Percentiles rank a stretch among this genome's conserved stretches.
Conservation (phyloP, 2,329 filamentous ascomycete genomes). For the Claviceps monticola region DNA sequence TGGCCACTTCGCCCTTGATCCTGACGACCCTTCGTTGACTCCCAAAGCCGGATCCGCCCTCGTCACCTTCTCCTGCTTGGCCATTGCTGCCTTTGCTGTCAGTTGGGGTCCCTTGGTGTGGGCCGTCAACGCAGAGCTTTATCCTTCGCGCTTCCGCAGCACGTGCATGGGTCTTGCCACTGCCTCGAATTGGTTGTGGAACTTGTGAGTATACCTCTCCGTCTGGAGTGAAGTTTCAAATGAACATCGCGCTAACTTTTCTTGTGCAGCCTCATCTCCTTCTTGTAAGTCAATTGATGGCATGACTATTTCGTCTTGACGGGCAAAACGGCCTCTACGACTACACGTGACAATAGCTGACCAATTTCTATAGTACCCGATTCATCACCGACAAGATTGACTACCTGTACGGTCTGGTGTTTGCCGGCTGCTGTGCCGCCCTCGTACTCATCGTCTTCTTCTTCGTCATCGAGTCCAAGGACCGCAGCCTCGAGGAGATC, state of each 20-base stretch:
- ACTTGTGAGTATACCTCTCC: slow-evolving; percentile 32
- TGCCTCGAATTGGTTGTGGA: slow-evolving; percentile 49
- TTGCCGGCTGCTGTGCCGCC: slow-evolving; percentile 51
- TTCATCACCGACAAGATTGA: slow-evolving; percentile 59
- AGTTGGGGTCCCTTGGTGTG: slow-evolving; percentile 60
- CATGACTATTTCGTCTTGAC: too few relatives aligned
- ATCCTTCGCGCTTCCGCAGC: slow-evolving; percentile 42
- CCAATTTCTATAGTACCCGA: slow-evolving; percentile 34
- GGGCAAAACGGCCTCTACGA: too few relatives aligned
- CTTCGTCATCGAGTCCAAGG: slow-evolving; percentile 61
- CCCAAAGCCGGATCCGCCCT: slow-evolving; percentile 42
- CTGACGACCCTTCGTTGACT: slow-evolving; percentile 26
- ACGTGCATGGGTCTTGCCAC: slow-evolving; percentile 42
- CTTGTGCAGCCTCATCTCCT: slow-evolving; percentile 25
- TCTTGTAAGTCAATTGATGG: slow-evolving; percentile 23
- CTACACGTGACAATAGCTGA: slow-evolving; percentile 10
- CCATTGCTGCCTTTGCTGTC: slow-evolving; percentile 52
- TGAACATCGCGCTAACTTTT: background rate
- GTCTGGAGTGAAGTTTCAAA: background rate
- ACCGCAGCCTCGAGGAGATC: slow-evolving; percentile 59
- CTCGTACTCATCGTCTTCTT: slow-evolving; percentile 57
- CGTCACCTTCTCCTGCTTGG: slow-evolving; percentile 55
- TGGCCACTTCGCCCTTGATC: slow-evolving; percentile 30
- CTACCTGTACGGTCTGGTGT: slow-evolving; percentile 58
- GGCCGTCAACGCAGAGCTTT: slow-evolving; percentile 51